Conservation (phyloP, 2,329 filamentous ascomycete genomes). For the Periconia macrospinosa region DNA sequence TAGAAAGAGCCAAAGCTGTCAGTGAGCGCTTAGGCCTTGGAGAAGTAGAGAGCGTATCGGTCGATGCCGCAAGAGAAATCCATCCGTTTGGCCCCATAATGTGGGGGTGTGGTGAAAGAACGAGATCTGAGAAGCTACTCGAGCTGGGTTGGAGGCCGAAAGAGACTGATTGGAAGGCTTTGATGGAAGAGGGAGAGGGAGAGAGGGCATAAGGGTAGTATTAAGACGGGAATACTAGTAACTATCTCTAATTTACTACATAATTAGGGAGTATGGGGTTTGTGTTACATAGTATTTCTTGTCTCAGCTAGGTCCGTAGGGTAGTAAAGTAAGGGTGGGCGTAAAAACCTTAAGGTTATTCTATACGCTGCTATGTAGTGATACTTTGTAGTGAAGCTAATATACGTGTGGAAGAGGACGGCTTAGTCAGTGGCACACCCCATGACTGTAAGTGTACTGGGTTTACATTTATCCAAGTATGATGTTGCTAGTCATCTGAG, state of each 20-base stretch:
- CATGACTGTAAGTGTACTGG: too few relatives aligned
- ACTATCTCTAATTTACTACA: constrained; percentile 11
- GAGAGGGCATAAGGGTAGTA: constrained; percentile 17
- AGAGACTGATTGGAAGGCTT: constrained; percentile 16
- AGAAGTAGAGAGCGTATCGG: constrained; percentile 12
- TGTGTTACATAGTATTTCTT: too few relatives aligned
- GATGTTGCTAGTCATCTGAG: too few relatives aligned
- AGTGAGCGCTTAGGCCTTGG: constrained; percentile 15
- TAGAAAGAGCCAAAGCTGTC: constrained; percentile 17
- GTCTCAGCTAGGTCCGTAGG: too few relatives aligned
- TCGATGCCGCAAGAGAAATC: constrained; percentile 12
- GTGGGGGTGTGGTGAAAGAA: constrained; percentile 16
- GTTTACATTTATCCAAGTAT: too few relatives aligned
- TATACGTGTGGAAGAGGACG: too few relatives aligned
- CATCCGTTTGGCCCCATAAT: constrained; percentile 16
- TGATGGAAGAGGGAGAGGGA: constrained; percentile 15
- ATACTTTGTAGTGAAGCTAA: too few relatives aligned
- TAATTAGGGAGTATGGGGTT: too few relatives aligned
- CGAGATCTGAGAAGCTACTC: constrained; percentile 14
- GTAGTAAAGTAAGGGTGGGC: too few relatives aligned
- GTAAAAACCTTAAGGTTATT: too few relatives aligned
- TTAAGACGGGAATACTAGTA: constrained; percentile 11
- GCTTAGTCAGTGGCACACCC: too few relatives aligned
- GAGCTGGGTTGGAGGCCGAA: constrained; percentile 16
- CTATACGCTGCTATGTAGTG: too few relatives aligned